Conservation (phyloP, 805 yeast genomes). For the Pichia eremophila region DNA sequence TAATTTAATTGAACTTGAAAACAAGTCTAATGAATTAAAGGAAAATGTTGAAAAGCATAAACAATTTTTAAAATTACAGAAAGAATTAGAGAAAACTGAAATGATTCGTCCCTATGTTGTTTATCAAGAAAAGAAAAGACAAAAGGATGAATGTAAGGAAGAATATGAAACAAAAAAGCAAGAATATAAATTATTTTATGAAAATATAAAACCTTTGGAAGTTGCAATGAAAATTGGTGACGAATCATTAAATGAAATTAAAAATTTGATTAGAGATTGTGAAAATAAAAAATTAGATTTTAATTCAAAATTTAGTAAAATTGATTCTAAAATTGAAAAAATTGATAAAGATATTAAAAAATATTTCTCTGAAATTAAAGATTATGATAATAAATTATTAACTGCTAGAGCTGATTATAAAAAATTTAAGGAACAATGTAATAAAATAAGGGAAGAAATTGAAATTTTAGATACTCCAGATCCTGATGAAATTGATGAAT, state of each 20-base stretch:
- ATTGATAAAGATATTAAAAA: constrained; percentile 21
- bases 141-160: constrained; percentile 23
- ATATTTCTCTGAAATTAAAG: constrained; percentile 25
- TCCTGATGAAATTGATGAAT: constrained; percentile 15
- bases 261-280: constrained; percentile 1
- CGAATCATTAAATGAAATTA: constrained; percentile 6
- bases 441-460: constrained; percentile 7
- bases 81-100: constrained; percentile 29
- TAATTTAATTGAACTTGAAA: constrained; percentile 26
- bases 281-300: background rate
- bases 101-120: constrained; percentile 29
- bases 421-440: constrained; percentile 17
- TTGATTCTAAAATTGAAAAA: constrained; percentile 8
- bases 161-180: constrained; percentile 18
- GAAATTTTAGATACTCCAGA: constrained; percentile 8
- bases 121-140: constrained; percentile 27
- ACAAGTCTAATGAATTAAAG: constrained; percentile 30
- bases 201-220: constrained; percentile 15
- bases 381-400: constrained; percentile 28
- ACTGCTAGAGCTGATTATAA: constrained; percentile 27
- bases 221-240: constrained; percentile 10
- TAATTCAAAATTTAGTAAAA: background rate
- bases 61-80: constrained; percentile 35
- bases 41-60: constrained; percentile 39
- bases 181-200: constrained; percentile 17